Evolutionary conservation across 129 eudicot genomes (phyloP).

Genomic region (Flaveria trinervia): DNA sequence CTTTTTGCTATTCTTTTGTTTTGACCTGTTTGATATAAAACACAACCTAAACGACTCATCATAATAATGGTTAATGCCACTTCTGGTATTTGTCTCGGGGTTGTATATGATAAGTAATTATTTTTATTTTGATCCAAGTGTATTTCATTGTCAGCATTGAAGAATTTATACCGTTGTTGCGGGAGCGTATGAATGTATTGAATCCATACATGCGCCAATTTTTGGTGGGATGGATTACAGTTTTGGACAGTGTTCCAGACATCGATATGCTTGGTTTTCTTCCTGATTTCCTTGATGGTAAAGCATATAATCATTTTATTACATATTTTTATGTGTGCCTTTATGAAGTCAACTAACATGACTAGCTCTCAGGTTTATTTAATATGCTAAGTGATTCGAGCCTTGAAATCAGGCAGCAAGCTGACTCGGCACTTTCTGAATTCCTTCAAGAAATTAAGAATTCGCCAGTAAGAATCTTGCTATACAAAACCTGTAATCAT

Average conservation of each 20-base stretch:
- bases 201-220: constrained; percentile 96
- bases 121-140: not conserved
- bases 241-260: constrained; percentile 95
- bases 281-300: constrained; percentile 99
- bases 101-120: not conserved
- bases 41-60: not conserved
- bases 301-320: constrained; percentile 25
- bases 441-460: constrained; percentile 95
- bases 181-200: constrained; percentile 93
- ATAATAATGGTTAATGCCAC: not conserved
- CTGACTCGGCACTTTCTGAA: constrained; percentile 94
- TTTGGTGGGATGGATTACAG: constrained; percentile 96
- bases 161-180: constrained; percentile 89
- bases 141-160: constrained; percentile 63
- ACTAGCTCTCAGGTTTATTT: constrained; percentile 70
- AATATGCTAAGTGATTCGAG: constrained; percentile 97
- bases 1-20: constrained; percentile 1
- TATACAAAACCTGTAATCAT: constrained; percentile 5
- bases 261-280: constrained; percentile 96
- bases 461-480: constrained; percentile 67
- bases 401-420: constrained; percentile 95
- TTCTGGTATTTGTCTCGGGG: not conserved
- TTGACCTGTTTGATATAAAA: not conserved
- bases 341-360: constrained; percentile 23
- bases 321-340: not conserved